These are phyloP conservation scores for Ochetophila trinervis DNA, from an alignment of 306 rosid species.

Conservation along the genomic window DNA sequence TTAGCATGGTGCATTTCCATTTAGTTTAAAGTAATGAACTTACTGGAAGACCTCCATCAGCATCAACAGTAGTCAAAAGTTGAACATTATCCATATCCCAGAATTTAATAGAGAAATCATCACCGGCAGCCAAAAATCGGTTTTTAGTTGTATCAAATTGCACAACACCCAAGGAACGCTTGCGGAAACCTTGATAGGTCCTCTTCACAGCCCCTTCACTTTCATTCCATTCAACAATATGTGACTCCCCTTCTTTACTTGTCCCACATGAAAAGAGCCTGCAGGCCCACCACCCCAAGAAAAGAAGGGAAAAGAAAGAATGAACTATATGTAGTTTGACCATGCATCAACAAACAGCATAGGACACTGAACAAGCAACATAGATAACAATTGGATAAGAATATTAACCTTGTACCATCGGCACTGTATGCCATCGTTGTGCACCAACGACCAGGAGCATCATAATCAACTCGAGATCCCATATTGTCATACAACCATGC, in stretches of 20 bases:
- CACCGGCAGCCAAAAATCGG: constrained; percentile 89
- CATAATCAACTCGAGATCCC: constrained; percentile 97
- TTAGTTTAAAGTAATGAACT: constrained; percentile 35
- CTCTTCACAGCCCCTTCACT: constrained; percentile 93
- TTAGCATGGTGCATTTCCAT: constrained; percentile 1
- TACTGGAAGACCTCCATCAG: constrained; percentile 96
- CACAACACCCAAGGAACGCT: constrained; percentile 80
- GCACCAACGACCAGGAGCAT: constrained; percentile 97
- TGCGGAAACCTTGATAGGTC: constrained; percentile 90
- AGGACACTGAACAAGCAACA: constrained; percentile 12
- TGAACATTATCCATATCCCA: constrained; percentile 97
- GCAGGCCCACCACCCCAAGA: constrained; percentile 21
- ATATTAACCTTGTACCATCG: constrained; percentile 79
- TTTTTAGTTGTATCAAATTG: constrained; percentile 92
- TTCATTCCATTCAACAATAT: constrained; percentile 96
- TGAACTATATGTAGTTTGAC: background rate
- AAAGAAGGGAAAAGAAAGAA: constrained; percentile 1
- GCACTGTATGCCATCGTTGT: constrained; percentile 93
- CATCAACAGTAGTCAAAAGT: constrained; percentile 75
- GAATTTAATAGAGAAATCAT: constrained; percentile 90
- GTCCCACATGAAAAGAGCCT: constrained; percentile 99
- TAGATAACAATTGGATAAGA: constrained; percentile 9
- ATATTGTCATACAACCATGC: constrained; percentile 95
- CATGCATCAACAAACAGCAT: background rate
- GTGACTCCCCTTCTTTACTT: constrained; percentile 87